These are phyloP conservation scores for Rubia tinctorum DNA, from an alignment of 305 asterid species.

Conservation along the genomic window DNA sequence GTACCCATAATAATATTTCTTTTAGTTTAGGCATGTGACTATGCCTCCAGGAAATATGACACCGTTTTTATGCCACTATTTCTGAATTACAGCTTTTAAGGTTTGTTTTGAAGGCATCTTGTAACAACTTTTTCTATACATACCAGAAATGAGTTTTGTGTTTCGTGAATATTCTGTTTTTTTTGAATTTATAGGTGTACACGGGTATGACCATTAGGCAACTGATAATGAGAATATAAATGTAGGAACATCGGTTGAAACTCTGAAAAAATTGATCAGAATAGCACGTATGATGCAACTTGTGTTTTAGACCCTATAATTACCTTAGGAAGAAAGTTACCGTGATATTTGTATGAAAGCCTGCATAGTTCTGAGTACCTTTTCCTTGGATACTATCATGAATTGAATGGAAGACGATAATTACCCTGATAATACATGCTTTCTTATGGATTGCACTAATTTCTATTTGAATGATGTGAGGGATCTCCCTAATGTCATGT, in stretches of 20 bases:
- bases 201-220: background rate
- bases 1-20: background rate
- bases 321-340: background rate
- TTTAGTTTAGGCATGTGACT: background rate
- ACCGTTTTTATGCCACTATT: background rate
- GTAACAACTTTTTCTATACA: background rate
- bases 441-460: background rate
- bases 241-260: background rate
- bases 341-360: background rate
- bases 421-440: background rate
- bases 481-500: background rate
- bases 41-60: background rate
- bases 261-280: background rate
- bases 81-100: background rate
- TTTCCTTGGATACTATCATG: background rate
- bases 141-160: background rate
- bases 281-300: background rate
- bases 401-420: background rate
- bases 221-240: background rate
- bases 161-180: background rate
- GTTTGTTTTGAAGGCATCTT: background rate
- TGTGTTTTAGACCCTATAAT: background rate
- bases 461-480: background rate
- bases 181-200: background rate
- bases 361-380: background rate